phyloP scores from a whole-genome alignment of 2,329 filamentous ascomycete species.

The Claviceps spartinae region DNA sequence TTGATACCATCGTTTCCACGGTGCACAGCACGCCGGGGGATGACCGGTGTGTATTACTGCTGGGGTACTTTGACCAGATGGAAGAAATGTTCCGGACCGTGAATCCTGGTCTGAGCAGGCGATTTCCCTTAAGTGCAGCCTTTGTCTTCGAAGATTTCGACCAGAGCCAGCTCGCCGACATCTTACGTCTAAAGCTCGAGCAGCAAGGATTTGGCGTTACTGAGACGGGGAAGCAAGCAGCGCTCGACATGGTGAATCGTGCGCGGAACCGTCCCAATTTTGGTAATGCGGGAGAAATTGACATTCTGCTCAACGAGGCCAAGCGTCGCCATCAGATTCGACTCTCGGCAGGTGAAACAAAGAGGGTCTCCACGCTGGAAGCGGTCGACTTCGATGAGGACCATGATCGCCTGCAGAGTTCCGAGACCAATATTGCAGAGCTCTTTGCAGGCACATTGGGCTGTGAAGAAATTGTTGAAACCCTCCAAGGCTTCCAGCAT shows the following conservation, averaged over 20 bases:
- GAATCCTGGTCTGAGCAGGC: constrained; percentile 54
- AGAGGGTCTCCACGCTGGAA: too few relatives aligned
- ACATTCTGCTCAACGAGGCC: constrained; percentile 47
- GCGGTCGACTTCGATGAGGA: constrained; percentile 67
- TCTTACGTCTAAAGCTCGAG: constrained; percentile 51
- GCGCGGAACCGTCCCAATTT: constrained; percentile 54
- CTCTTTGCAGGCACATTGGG: constrained; percentile 49
- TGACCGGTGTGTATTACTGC: constrained; percentile 56
- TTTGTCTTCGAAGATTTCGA: constrained; percentile 59
- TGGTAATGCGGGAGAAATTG: constrained; percentile 62
- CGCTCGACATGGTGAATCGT: constrained; percentile 45
- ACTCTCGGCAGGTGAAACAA: too few relatives aligned
- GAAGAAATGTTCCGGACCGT: constrained; percentile 58
- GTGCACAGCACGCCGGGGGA: constrained; percentile 57
- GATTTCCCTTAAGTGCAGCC: constrained; percentile 49
- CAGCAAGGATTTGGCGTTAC: constrained; percentile 39
- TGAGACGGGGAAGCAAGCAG: constrained; percentile 35
- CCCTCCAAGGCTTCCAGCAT: constrained; percentile 34
- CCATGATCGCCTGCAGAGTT: constrained; percentile 30
- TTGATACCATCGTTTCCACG: constrained; percentile 63
- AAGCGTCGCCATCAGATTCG: constrained; percentile 29
- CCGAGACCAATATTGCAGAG: constrained; percentile 28
- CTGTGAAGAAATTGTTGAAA: constrained; percentile 36
- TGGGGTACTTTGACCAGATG: constrained; percentile 60
- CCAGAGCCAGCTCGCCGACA: constrained; percentile 40